These are phyloP conservation scores for Gossypium raimondii DNA, from an alignment of 345 rosid species.

Conservation along the genomic window DNA sequence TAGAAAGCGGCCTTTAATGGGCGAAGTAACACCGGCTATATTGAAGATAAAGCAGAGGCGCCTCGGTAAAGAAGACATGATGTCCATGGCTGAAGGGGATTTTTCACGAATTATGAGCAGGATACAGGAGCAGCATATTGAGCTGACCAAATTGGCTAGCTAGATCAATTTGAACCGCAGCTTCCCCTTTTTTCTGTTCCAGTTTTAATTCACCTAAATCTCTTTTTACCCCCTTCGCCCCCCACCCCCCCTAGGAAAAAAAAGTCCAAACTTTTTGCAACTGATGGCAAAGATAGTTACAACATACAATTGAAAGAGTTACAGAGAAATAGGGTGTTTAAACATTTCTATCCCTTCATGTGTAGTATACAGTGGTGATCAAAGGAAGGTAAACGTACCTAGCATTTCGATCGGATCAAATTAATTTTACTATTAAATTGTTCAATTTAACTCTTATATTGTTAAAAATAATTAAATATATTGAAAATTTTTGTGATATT, in stretches of 20 bases:
- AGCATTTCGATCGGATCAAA: too few species aligned
- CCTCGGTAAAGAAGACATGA: constrained; percentile 29
- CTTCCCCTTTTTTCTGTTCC: not conserved
- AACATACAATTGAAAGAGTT: not conserved
- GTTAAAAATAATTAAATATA: too few species aligned
- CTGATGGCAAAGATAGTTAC: not conserved
- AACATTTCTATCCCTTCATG: not conserved
- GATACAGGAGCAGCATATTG: constrained; percentile 66
- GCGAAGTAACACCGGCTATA: constrained; percentile 78
- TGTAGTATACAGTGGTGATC: not conserved
- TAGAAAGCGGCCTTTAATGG: constrained; percentile 72
- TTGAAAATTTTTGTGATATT: too few species aligned
- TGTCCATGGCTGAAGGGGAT: constrained; percentile 39
- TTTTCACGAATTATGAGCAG: constrained; percentile 58
- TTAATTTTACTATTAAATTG: too few species aligned
- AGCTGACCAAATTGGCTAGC: constrained; percentile 52
- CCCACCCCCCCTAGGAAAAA: too few species aligned
- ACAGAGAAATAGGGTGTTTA: not conserved
- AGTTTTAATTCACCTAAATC: not conserved
- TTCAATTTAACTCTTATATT: too few species aligned
- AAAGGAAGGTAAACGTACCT: too few species aligned
- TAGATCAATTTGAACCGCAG: constrained; percentile 27
- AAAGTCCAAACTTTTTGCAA: not conserved
- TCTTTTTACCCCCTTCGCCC: not conserved
- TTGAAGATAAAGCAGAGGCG: constrained; percentile 59